Percentiles rank a stretch among this genome's conserved stretches.
Conservation (phyloP, 352 stramenopile species). For the Aphanomyces astaci region DNA sequence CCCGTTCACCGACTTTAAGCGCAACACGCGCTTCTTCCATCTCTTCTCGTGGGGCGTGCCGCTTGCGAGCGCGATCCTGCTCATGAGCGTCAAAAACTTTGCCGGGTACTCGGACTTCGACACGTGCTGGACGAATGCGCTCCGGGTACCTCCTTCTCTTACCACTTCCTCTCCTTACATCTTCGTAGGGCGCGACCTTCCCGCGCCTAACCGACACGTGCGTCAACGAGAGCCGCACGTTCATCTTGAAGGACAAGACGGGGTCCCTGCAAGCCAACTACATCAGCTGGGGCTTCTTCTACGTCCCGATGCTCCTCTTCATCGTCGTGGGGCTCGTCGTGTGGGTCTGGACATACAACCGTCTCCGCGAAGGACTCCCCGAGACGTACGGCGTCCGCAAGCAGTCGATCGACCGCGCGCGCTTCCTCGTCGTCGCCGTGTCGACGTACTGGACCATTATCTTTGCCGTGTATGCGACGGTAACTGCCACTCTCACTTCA, state of each 20-base stretch:
- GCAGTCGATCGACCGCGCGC: slow-evolving; percentile 78
- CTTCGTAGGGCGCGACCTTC: not conserved
- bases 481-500: too few species aligned
- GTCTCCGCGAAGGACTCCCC: slow-evolving; percentile 79
- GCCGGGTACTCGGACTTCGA: slow-evolving; percentile 78
- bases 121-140: slow-evolving; percentile 80
- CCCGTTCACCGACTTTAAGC: slow-evolving; percentile 86
- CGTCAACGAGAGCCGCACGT: slow-evolving; percentile 37
- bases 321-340: slow-evolving; percentile 73
- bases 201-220: slow-evolving; percentile 44
- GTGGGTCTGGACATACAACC: slow-evolving; percentile 80
- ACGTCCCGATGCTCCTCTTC: slow-evolving; percentile 80
- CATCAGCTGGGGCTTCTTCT: slow-evolving; percentile 82
- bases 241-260: slow-evolving; percentile 13
- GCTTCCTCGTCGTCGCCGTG: slow-evolving; percentile 84
- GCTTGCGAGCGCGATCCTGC: slow-evolving; percentile 35
- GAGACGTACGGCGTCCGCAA: slow-evolving; percentile 80
- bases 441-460: slow-evolving; percentile 84
- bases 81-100: slow-evolving; percentile 70
- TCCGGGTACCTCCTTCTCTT: slow-evolving; percentile 40
- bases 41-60: slow-evolving; percentile 76
- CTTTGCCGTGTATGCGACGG: slow-evolving; percentile 58
- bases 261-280: slow-evolving; percentile 49
- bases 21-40: slow-evolving; percentile 78
- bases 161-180: not conserved